Evolutionary conservation across 1,284 basidiomycete species (phyloP), one percentile per base, ranked within the genome.

Genomic region (Pulveroboletus sp.): DNA sequence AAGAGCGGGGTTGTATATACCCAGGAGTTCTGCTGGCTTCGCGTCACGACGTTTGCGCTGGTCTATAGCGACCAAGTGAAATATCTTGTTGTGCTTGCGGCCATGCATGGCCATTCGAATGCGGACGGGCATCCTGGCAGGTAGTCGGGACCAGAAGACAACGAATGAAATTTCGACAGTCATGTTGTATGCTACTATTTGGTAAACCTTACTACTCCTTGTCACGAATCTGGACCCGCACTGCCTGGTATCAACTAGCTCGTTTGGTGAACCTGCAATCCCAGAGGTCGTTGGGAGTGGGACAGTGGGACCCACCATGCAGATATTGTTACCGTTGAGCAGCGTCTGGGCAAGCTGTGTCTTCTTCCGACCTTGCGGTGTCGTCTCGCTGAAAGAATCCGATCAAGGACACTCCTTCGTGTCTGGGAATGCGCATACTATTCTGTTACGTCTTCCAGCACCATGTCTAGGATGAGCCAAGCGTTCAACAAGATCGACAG

Each of bases 271-370:
- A 49, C 31, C 50, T 49, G 29, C 22, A 31, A 18, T 31, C 25
- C 22, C 11, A 49, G 28, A 46, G 24, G 6, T 11, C 5, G 11
- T n/a, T n/a, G n/a, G n/a, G n/a, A n/a, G n/a, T 36, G 15, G 24
- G 48, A 22, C 15, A 61, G 20, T 15, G 46, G 45, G 52, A 68
- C 79, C 62, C 74, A 96, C 96, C 89, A 99, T 97, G 71, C 94
- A 96, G 56, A 99, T 98, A 66, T 97, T 98, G 77, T 97, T 98
- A 12, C 96, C 96, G 68, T 99, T 99, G 58, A 99, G 74, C 44
- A 99, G 78, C 22, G 96, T 99, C 76, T 98, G 93, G 6, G 88
- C 84, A 24, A 99, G 81, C 59, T 87, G 83, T 11, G 91, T 97
- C 74, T 85, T 87, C 70, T 91, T 93, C 60, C 81, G 80, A 15